Evolutionary conservation across 2,329 filamentous ascomycete genomes (phyloP), one percentile per base, ranked within the genome.

Genomic region (Dissoconium aciculare): DNA sequence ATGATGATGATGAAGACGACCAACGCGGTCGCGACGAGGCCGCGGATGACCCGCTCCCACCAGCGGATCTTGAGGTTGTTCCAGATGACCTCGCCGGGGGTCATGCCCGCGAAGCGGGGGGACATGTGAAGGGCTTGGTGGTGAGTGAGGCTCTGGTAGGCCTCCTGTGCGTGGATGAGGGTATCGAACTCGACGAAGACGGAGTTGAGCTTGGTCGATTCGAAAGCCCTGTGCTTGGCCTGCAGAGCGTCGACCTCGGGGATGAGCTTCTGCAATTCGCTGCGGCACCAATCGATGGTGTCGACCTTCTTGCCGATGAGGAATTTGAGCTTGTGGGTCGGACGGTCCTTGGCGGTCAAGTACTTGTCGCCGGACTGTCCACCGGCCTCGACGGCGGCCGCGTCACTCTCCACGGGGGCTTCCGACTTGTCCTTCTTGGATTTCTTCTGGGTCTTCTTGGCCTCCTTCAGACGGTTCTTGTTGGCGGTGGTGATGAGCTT

Each of bases 111-210:
- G 47, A 80, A 82, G 14, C 83, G 74, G 15, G 83, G 83, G 3
- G 78, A 69, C 75, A 98, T 85, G 50, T 87, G 82, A 21, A 92
- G 62, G 17, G 81, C 78, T 35, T 82, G 74, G 56, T 93, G 84
- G 55, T 93, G 84, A 3, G 84, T 74, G 5, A 95, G 66, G 14
- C 79, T 75, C 54, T 98, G 89, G 52, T 73, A 87, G 10, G 87
- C 87, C 31, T 71, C 67, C 55, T 98, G 85, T 10, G 89, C 89
- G 33, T 81, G 78, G 33, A 78, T 70, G 51, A 93, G 82, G 2
- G 68, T 73, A 38, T 71, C 66, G 49, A 95, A 98, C 52, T 95
- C 85, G 41, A 98, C 74, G 46, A 98, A 98, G 8, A 89, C 81
- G 13, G 83, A 77, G 10, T 77, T 72, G 17, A 83, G 62, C 39